Evolutionary conservation across 208 protist species (phyloP).

Genomic region (Crithidia sp.): DNA sequence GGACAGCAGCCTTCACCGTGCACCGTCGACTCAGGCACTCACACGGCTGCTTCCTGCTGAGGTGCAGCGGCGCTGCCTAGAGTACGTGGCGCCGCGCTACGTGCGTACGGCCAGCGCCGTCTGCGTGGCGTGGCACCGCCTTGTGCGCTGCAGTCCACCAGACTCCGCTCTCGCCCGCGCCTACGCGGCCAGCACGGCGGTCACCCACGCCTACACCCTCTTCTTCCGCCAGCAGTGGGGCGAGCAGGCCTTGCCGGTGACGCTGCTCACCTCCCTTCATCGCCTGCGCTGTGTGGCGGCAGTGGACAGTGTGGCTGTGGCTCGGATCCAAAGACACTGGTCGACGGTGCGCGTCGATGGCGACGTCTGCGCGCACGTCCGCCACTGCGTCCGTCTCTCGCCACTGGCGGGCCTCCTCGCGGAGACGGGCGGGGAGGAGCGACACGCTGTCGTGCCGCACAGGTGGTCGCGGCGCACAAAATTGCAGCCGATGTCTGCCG

Average conservation of each 20-base stretch:
- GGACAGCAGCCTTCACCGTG: neutral
- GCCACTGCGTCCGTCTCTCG: neutral
- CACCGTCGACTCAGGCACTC: neutral
- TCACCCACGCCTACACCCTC: constrained; percentile 42
- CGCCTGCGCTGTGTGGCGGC: constrained; percentile 22
- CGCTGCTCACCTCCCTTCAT: constrained; percentile 40
- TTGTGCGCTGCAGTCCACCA: constrained; percentile 7
- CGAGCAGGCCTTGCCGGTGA: constrained; percentile 33
- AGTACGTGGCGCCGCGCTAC: constrained; percentile 42
- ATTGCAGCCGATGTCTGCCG: constrained; percentile 1
- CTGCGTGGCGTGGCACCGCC: constrained; percentile 36
- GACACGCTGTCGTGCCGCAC: too few species aligned
- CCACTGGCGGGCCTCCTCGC: neutral
- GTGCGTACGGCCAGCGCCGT: constrained; percentile 32
- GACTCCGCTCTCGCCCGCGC: constrained; percentile 19
- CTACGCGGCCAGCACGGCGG: constrained; percentile 19
- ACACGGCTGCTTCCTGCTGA: constrained; percentile 22
- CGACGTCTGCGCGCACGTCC: constrained; percentile 3
- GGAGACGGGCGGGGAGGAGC: neutral
- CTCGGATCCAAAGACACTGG: constrained; percentile 21
- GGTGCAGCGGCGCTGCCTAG: constrained; percentile 36
- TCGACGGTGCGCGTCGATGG: neutral
- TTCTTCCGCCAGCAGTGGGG: constrained; percentile 59
- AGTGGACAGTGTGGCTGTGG: neutral
- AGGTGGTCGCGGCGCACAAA: too few species aligned